Evolutionary conservation across 805 yeast species (phyloP).

Genomic region (Debaryomyces tyrocola): DNA sequence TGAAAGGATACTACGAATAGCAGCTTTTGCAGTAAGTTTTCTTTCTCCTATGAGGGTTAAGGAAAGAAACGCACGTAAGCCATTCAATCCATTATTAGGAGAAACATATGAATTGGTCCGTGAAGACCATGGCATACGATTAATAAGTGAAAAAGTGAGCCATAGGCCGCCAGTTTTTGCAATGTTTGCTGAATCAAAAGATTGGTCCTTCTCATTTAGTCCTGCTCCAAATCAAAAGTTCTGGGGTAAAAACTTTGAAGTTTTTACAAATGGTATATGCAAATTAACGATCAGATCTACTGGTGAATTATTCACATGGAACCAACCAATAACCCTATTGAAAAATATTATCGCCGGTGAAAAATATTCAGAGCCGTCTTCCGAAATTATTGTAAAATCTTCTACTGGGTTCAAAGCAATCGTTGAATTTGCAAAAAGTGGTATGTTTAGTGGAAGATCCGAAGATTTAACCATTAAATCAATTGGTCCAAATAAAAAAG

Average conservation of each 20-base stretch:
- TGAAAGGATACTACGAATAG: constrained; percentile 63
- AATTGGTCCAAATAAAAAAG: constrained; percentile 33
- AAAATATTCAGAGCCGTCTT: constrained; percentile 84
- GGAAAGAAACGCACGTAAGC: constrained; percentile 78
- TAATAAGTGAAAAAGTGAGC: constrained; percentile 79
- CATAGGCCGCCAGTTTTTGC: constrained; percentile 91
- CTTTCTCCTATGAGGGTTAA: constrained; percentile 72
- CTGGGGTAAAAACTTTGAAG: constrained; percentile 93
- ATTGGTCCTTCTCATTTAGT: constrained; percentile 70
- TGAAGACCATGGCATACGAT: constrained; percentile 74
- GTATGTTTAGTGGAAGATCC: constrained; percentile 80
- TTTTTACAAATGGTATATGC: constrained; percentile 71
- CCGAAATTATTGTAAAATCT: constrained; percentile 63
- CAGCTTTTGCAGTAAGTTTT: constrained; percentile 79
- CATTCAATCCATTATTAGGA: constrained; percentile 92
- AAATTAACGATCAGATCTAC: constrained; percentile 54
- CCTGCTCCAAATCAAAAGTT: constrained; percentile 80
- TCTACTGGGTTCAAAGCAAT: constrained; percentile 69
- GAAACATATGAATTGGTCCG: constrained; percentile 90
- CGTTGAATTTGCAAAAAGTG: constrained; percentile 75
- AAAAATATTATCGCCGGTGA: constrained; percentile 94
- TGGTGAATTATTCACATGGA: constrained; percentile 79
- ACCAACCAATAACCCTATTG: constrained; percentile 77
- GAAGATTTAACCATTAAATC: constrained; percentile 60
- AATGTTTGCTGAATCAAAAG: constrained; percentile 64